A percentile compares a stretch with the other conserved stretches of the same genome.
Conservation (phyloP, 164 flowering plant genomes). For the Malania oleifera region DNA sequence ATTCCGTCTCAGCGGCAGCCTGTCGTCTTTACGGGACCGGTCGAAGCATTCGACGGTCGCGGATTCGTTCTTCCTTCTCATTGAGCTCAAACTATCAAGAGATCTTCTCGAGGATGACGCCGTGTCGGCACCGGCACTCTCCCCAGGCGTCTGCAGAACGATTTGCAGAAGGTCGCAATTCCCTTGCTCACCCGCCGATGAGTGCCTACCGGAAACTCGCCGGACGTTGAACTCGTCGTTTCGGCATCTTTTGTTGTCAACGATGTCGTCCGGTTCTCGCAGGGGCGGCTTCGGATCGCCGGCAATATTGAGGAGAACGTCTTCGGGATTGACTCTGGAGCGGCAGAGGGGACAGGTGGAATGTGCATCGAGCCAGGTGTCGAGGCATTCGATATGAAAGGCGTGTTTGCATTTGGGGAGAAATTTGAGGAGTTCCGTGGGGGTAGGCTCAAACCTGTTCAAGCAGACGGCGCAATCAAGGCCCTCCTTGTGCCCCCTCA, state of each 20-base stretch:
- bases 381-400: conserved; percentile 91
- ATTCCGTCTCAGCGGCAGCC: conserved; percentile 27
- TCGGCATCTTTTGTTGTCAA: background rate
- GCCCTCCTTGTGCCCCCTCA: conserved; percentile 69
- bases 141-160: conserved; percentile 11
- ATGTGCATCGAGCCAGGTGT: conserved; percentile 94
- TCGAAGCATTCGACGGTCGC: conserved; percentile 43
- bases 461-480: conserved; percentile 94
- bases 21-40: conserved; percentile 58
- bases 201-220: conserved; percentile 59
- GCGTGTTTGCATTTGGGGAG: conserved; percentile 96
- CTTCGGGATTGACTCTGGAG: conserved; percentile 85
- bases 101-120: conserved; percentile 29
- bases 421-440: conserved; percentile 54
- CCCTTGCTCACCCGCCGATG: conserved; percentile 65
- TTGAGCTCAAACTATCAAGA: conserved; percentile 24
- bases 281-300: conserved; percentile 18
- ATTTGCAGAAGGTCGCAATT: conserved; percentile 17
- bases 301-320: conserved; percentile 40
- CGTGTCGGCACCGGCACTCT: conserved; percentile 6
- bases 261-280: background rate
- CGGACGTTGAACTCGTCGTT: conserved; percentile 8
- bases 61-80: conserved; percentile 10
- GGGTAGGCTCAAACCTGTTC: conserved; percentile 51
- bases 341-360: conserved; percentile 97